Evolutionary conservation across 2,329 filamentous ascomycete genomes (phyloP).

Genomic region (Gyromitra esculenta): DNA sequence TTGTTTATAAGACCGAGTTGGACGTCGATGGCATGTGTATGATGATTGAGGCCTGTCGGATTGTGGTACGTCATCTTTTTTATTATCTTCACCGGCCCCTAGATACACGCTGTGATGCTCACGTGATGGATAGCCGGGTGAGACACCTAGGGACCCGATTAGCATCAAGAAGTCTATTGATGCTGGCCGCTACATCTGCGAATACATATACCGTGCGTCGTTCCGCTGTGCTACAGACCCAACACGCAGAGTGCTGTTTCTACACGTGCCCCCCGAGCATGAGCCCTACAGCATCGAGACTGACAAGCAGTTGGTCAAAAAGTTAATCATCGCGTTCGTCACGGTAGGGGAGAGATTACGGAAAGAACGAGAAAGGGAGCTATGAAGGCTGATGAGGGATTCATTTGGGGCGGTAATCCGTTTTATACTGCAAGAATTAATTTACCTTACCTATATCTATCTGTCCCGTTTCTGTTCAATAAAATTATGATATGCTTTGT

Average conservation of each 20-base stretch:
- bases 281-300: slow-evolving; percentile 64
- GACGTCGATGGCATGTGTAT: slow-evolving; percentile 60
- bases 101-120: neutral
- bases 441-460: neutral
- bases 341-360: slow-evolving; percentile 47
- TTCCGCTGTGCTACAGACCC: slow-evolving; percentile 66
- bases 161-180: slow-evolving; percentile 69
- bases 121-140: slow-evolving; percentile 13
- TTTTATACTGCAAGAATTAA: neutral
- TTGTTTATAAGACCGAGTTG: slow-evolving; percentile 53
- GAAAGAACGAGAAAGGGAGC: slow-evolving; percentile 19
- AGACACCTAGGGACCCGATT: slow-evolving; percentile 27
- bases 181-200: slow-evolving; percentile 77
- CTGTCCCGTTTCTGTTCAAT: neutral
- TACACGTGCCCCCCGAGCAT: slow-evolving; percentile 75
- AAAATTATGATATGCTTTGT: neutral
- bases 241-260: slow-evolving; percentile 70
- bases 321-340: slow-evolving; percentile 68
- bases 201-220: slow-evolving; percentile 80
- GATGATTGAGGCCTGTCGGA: slow-evolving; percentile 59
- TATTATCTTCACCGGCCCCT: neutral
- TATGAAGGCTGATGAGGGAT: slow-evolving; percentile 8
- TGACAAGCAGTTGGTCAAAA: slow-evolving; percentile 67
- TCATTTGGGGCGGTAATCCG: too few species aligned
- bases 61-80: slow-evolving; percentile 53